Percentiles rank a stretch among this genome's conserved stretches.
Conservation (phyloP, 805 yeast genomes). For the Kuraishia piskuri region DNA sequence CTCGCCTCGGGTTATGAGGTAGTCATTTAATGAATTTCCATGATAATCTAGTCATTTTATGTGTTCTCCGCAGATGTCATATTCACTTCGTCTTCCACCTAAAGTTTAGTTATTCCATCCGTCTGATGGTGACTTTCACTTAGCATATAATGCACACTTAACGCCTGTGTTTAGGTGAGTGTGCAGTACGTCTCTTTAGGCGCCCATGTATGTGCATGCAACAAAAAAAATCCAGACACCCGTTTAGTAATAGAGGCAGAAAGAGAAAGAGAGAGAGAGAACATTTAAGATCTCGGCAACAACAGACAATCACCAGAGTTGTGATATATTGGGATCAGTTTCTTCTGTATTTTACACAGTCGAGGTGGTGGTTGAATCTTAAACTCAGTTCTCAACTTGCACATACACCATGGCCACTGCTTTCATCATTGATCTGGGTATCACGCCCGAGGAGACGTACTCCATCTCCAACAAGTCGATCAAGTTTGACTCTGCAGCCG, state of each 20-base stretch:
- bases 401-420: conserved; percentile 22
- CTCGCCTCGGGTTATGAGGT: neutral
- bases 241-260: neutral
- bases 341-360: conserved; percentile 1
- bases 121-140: no score
- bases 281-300: no score
- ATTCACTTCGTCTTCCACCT: neutral
- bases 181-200: no score
- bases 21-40: neutral
- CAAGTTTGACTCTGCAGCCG: conserved; percentile 66
- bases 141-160: no score
- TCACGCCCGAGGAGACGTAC: conserved; percentile 37
- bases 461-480: conserved; percentile 69
- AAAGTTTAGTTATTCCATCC: no score
- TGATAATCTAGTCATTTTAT: neutral
- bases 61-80: neutral
- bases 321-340: neutral
- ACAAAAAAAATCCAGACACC: neutral
- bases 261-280: neutral
- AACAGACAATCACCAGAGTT: neutral
- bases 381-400: neutral
- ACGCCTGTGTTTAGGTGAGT: no score
- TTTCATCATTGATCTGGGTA: conserved; percentile 24
- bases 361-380: no score
- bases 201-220: neutral